Percentiles rank a stretch among this genome's conserved stretches.
phyloP scores from a whole-genome alignment of 495 filamentous ascomycete species.

The Aspergillus conjunctus region DNA sequence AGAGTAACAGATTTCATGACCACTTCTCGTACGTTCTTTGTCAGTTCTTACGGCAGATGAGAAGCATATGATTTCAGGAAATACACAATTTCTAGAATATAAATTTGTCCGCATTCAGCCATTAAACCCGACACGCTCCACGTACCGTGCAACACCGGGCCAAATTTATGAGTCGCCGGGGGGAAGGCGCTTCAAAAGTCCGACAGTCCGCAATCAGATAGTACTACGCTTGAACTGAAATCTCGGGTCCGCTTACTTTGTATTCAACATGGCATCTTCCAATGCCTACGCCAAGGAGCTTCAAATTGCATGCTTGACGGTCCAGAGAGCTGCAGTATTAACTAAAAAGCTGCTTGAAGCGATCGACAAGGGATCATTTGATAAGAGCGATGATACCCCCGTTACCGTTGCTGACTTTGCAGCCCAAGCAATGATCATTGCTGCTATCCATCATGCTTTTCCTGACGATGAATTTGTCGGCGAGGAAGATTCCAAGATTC shows the following conservation, averaged over 20 bases:
- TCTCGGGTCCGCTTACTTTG: not conserved
- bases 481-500: conserved; percentile 60
- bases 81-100: not conserved
- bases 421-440: conserved; percentile 63
- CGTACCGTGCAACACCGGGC: not conserved
- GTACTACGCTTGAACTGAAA: not conserved
- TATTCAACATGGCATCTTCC: conserved; percentile 24
- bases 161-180: not conserved
- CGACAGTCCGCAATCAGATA: not conserved
- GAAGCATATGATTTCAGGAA: not conserved
- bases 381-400: conserved; percentile 61
- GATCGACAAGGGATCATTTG: conserved; percentile 50
- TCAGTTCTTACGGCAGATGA: not conserved
- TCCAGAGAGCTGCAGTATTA: conserved; percentile 55
- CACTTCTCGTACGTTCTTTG: not conserved
- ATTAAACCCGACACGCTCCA: not conserved
- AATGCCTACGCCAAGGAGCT: conserved; percentile 49
- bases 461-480: conserved; percentile 61
- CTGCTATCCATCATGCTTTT: conserved; percentile 54
- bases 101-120: not conserved
- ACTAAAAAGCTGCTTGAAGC: conserved; percentile 53
- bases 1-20: not conserved
- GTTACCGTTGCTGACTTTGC: conserved; percentile 72
- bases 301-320: conserved; percentile 51
- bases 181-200: not conserved